Evolutionary conservation across 169 alveolate species (phyloP).

Genomic region (Theileria parva): DNA sequence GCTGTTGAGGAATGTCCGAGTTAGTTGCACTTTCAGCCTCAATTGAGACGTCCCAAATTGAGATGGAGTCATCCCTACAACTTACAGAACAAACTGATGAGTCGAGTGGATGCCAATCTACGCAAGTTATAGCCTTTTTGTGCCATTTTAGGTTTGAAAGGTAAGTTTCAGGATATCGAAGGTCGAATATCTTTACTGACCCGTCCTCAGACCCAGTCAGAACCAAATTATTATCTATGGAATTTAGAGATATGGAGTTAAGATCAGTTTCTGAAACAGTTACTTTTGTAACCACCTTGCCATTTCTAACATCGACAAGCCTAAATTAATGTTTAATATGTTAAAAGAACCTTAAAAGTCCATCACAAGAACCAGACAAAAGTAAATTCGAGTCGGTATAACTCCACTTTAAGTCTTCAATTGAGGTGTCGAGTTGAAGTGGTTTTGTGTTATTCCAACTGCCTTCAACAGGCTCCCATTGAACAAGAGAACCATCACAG

Average conservation of each 20-base stretch:
- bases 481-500: slow-evolving; percentile 65
- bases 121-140: slow-evolving; percentile 65
- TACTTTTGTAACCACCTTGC: slow-evolving; percentile 16
- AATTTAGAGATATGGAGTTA: slow-evolving; percentile 57
- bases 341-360: slow-evolving; percentile 46
- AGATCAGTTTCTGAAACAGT: slow-evolving; percentile 43
- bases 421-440: slow-evolving; percentile 27
- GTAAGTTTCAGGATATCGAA: slow-evolving; percentile 26
- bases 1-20: slow-evolving; percentile 69
- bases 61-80: slow-evolving; percentile 71
- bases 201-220: slow-evolving; percentile 63
- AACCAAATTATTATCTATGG: slow-evolving; percentile 28
- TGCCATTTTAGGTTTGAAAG: slow-evolving; percentile 63
- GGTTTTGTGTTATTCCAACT: slow-evolving; percentile 30
- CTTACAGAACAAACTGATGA: slow-evolving; percentile 69
- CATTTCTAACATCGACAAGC: slow-evolving; percentile 7
- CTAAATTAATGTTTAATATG: slow-evolving; percentile 5
- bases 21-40: slow-evolving; percentile 38
- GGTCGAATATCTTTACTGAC: slow-evolving; percentile 44
- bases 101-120: slow-evolving; percentile 75
- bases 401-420: slow-evolving; percentile 75
- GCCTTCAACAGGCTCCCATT: slow-evolving; percentile 70
- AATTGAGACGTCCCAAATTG: slow-evolving; percentile 79
- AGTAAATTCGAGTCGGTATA: slow-evolving; percentile 58
- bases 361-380: slow-evolving; percentile 71